These are phyloP conservation scores for Arachis hypogaea DNA, from an alignment of 306 rosid genomes.

Conservation along the genomic window DNA sequence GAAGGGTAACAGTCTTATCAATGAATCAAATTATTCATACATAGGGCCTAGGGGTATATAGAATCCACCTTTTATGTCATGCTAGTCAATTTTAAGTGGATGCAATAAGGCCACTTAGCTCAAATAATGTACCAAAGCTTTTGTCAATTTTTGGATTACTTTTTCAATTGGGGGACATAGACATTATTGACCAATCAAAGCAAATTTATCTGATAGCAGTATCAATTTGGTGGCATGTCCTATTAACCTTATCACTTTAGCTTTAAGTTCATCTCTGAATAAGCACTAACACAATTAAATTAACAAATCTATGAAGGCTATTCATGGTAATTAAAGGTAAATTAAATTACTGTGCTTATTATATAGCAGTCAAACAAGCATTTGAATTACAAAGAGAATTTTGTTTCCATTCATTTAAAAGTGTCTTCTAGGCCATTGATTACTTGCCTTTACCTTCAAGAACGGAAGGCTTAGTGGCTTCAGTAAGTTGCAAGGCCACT, in stretches of 20 bases:
- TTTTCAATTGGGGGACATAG: slow-evolving; percentile 33
- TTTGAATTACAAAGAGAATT: slow-evolving; percentile 38
- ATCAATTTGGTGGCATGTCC: slow-evolving; percentile 65
- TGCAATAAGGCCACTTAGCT: slow-evolving; percentile 24
- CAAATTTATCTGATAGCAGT: slow-evolving; percentile 31
- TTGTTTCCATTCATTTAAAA: slow-evolving; percentile 37
- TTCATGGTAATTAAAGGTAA: neutral
- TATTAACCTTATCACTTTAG: slow-evolving; percentile 60
- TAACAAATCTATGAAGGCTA: slow-evolving; percentile 22
- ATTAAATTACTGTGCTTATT: neutral
- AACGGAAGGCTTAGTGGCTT: slow-evolving; percentile 47
- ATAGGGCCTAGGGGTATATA: neutral
- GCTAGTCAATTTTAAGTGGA: slow-evolving; percentile 38
- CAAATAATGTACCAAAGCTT: slow-evolving; percentile 22
- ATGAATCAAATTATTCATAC: neutral
- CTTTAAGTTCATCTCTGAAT: slow-evolving; percentile 58
- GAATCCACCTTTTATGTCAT: slow-evolving; percentile 33
- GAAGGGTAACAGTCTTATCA: neutral
- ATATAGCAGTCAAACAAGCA: slow-evolving; percentile 39
- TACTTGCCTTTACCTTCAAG: slow-evolving; percentile 87
- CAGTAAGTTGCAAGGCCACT: slow-evolving; percentile 71
- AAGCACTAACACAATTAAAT: slow-evolving; percentile 29
- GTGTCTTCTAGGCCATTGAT: slow-evolving; percentile 45
- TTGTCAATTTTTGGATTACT: slow-evolving; percentile 33
- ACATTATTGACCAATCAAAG: slow-evolving; percentile 23